phyloP scores from a whole-genome alignment of 306 rosid species.

The Vigna mungo region DNA sequence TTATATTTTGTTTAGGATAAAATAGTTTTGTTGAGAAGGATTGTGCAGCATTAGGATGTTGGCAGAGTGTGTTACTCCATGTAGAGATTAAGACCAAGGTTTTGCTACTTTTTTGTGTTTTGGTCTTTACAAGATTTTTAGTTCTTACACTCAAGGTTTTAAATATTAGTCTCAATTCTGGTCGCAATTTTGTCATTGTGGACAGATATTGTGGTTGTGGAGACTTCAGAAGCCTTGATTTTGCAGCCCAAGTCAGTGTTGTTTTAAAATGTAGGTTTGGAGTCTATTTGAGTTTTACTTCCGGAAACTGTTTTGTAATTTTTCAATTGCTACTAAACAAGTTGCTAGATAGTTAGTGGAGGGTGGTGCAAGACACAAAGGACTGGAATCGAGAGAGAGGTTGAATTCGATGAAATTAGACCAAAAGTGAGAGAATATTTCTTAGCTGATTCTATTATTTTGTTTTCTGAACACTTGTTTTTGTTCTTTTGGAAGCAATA shows the following conservation, averaged over 20 bases:
- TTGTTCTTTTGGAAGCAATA: not conserved
- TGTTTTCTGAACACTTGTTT: not conserved
- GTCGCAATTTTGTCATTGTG: not conserved
- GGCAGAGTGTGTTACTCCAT: not conserved
- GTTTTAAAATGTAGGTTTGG: not conserved
- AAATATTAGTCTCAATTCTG: not conserved
- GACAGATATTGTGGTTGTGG: not conserved
- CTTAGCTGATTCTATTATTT: not conserved
- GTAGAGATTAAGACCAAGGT: not conserved
- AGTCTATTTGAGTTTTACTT: not conserved
- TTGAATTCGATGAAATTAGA: not conserved
- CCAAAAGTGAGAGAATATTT: not conserved
- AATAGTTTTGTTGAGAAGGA: not conserved
- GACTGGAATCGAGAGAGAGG: not conserved
- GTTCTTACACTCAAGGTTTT: not conserved
- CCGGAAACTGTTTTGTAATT: not conserved
- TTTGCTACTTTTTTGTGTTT: not conserved
- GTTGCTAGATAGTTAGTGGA: not conserved
- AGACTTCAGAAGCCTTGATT: not conserved
- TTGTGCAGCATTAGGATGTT: not conserved
- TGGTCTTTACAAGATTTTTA: not conserved
- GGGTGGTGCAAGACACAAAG: not conserved
- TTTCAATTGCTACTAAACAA: not conserved
- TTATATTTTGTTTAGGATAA: not conserved
- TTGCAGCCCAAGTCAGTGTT: not conserved